Evolutionary conservation across 176 grass and related monocot genomes (phyloP).

Genomic region (Eremochloa ophiuroides): DNA sequence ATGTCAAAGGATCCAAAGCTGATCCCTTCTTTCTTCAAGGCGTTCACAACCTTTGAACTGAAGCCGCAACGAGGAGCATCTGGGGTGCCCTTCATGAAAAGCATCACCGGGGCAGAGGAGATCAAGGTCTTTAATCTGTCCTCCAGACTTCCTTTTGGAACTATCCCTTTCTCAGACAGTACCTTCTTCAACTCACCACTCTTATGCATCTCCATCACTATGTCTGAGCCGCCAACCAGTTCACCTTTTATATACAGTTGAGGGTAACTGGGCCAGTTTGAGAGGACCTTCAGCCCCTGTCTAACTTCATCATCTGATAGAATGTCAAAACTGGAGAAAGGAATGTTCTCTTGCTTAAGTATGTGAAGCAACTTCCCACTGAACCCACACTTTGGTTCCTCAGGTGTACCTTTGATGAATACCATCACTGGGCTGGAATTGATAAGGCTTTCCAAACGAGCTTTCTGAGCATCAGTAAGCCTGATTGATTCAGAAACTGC

Average conservation of each 20-base stretch:
- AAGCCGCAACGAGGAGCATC: conserved; percentile 79
- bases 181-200: conserved; percentile 83
- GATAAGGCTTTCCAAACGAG: conserved; percentile 50
- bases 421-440: conserved; percentile 72
- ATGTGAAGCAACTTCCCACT: conserved; percentile 86
- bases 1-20: conserved; percentile 89
- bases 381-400: conserved; percentile 94
- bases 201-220: conserved; percentile 92
- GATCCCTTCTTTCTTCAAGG: conserved; percentile 60
- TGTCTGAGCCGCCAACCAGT: conserved; percentile 89
- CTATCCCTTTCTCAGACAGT: conserved; percentile 61
- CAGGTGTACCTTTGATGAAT: conserved; percentile 86
- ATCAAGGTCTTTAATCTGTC: conserved; percentile 49
- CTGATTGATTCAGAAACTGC: conserved; percentile 11
- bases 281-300: conserved; percentile 75
- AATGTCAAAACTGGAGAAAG: conserved; percentile 89
- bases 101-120: conserved; percentile 61
- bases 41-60: conserved; percentile 89
- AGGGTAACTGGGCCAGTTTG: conserved; percentile 95
- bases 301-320: conserved; percentile 78
- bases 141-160: conserved; percentile 48
- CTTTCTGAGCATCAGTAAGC: conserved; percentile 43
- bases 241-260: conserved; percentile 92
- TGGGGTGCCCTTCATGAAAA: conserved; percentile 96
- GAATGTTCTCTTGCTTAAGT: conserved; percentile 81